Conservation (phyloP, 805 yeast genomes). For the Saccharomycopsis schoenii region DNA sequence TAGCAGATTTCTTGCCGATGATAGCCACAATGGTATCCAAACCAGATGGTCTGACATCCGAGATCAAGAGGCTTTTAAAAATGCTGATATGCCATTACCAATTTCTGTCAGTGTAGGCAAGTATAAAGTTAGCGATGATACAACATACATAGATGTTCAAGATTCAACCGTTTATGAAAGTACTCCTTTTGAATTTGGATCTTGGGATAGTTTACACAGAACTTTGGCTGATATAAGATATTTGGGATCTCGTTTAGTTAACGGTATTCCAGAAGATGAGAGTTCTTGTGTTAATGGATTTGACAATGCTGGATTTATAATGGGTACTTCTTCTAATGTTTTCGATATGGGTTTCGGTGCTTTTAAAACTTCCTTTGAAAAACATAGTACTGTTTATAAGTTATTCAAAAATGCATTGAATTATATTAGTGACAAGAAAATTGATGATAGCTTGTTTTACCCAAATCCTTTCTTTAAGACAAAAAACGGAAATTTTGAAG, state of each 20-base stretch:
- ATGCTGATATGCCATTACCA: slow-evolving; percentile 64
- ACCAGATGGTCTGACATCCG: slow-evolving; percentile 49
- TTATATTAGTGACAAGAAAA: slow-evolving; percentile 38
- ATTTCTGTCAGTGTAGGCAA: slow-evolving; percentile 56
- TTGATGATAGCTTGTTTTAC: slow-evolving; percentile 56
- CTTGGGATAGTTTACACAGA: slow-evolving; percentile 73
- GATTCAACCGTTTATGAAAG: slow-evolving; percentile 37
- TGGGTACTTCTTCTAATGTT: slow-evolving; percentile 85
- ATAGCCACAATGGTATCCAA: slow-evolving; percentile 21
- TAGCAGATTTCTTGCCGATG: slow-evolving; percentile 48
- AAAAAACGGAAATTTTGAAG: slow-evolving; percentile 27
- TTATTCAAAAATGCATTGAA: slow-evolving; percentile 35
- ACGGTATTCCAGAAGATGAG: slow-evolving; percentile 43
- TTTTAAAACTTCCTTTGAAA: slow-evolving; percentile 41
- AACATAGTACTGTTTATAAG: slow-evolving; percentile 33
- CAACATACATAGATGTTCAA: slow-evolving; percentile 18
- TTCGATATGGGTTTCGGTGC: slow-evolving; percentile 48
- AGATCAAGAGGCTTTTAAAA: slow-evolving; percentile 47
- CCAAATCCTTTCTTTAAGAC: slow-evolving; percentile 64
- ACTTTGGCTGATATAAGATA: slow-evolving; percentile 59
- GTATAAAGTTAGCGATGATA: slow-evolving; percentile 30
- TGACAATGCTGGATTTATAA: slow-evolving; percentile 72
- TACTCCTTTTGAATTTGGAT: slow-evolving; percentile 67
- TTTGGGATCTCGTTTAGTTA: slow-evolving; percentile 52
- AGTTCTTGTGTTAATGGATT: slow-evolving; percentile 52